Percentiles rank a stretch among this genome's conserved stretches.
Evolutionary conservation across 2,329 filamentous ascomycete genomes (phyloP).

Genomic region (Stylonectria norvegica): DNA sequence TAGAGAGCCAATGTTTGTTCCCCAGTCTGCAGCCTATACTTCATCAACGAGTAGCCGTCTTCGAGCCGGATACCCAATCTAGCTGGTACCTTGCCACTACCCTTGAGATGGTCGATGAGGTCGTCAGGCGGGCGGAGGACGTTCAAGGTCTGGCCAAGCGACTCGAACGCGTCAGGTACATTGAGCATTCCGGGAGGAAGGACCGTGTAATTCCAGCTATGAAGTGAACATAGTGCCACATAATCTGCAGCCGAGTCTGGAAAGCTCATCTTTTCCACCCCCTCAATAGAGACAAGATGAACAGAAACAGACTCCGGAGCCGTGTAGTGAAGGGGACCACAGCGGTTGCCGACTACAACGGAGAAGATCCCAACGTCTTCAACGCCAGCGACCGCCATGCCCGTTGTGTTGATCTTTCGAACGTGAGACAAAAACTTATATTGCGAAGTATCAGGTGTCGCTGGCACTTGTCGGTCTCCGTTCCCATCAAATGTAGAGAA

Average conservation of each 20-base stretch:
- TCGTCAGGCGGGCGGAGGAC: constrained; percentile 10
- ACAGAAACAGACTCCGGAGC: constrained; percentile 27
- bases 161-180: constrained; percentile 30
- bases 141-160: constrained; percentile 17
- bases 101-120: constrained; percentile 2
- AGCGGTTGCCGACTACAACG: constrained; percentile 31
- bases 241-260: constrained; percentile 6
- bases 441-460: constrained; percentile 14
- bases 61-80: constrained; percentile 19
- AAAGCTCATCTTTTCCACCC: constrained; percentile 29
- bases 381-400: constrained; percentile 35
- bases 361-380: constrained; percentile 33
- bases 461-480: not conserved
- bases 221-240: constrained; percentile 35
- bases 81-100: constrained; percentile 1
- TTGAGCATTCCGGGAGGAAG: constrained; percentile 34
- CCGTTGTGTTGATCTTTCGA: constrained; percentile 36
- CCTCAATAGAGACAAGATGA: constrained; percentile 39
- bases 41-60: constrained; percentile 38
- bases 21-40: constrained; percentile 36
- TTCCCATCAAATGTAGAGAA: constrained; percentile 15
- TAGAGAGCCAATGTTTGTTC: constrained; percentile 37
- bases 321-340: constrained; percentile 28
- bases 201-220: constrained; percentile 40
- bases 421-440: constrained; percentile 39